These are phyloP conservation scores for Amanita brunnescens DNA, from an alignment of 768 basidiomycete genomes.

Conservation along the genomic window DNA sequence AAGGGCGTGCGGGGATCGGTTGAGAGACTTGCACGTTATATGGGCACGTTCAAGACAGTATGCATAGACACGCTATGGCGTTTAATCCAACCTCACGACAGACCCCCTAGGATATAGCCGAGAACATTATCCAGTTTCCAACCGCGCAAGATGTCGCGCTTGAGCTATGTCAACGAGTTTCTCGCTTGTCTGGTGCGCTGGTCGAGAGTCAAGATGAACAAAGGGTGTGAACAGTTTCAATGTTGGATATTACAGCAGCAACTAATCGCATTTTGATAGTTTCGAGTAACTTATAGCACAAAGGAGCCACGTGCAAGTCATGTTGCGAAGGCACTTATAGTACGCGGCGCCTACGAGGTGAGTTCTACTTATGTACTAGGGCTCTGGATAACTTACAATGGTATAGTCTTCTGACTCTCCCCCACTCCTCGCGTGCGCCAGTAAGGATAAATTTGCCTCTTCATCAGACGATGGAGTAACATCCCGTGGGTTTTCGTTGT, in stretches of 20 bases:
- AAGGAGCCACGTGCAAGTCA: constrained; percentile 26
- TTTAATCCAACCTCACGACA: constrained; percentile 5
- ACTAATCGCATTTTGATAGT: constrained; percentile 22
- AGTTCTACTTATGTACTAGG: constrained; percentile 8
- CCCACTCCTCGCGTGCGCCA: neutral
- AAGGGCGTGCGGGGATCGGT: constrained; percentile 50
- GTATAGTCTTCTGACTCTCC: constrained; percentile 9
- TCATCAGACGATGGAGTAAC: constrained; percentile 11
- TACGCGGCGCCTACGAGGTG: constrained; percentile 48
- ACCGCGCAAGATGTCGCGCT: constrained; percentile 30
- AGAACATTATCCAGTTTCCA: constrained; percentile 35
- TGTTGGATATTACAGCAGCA: neutral
- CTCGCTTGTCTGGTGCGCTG: constrained; percentile 59
- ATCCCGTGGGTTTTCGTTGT: constrained; percentile 47
- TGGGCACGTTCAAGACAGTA: constrained; percentile 44
- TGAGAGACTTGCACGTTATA: constrained; percentile 35
- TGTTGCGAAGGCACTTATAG: constrained; percentile 43
- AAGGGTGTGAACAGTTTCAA: neutral
- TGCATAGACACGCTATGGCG: constrained; percentile 10
- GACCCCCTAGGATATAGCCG: constrained; percentile 28
- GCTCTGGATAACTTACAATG: neutral
- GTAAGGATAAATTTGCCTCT: neutral
- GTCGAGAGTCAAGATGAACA: constrained; percentile 35
- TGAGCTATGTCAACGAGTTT: constrained; percentile 52
- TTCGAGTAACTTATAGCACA: constrained; percentile 44